Percentiles rank a stretch among this genome's conserved stretches.
These are phyloP conservation scores for Oenanthe sinensis DNA, from an alignment of 129 eudicot species.

Conservation along the genomic window DNA sequence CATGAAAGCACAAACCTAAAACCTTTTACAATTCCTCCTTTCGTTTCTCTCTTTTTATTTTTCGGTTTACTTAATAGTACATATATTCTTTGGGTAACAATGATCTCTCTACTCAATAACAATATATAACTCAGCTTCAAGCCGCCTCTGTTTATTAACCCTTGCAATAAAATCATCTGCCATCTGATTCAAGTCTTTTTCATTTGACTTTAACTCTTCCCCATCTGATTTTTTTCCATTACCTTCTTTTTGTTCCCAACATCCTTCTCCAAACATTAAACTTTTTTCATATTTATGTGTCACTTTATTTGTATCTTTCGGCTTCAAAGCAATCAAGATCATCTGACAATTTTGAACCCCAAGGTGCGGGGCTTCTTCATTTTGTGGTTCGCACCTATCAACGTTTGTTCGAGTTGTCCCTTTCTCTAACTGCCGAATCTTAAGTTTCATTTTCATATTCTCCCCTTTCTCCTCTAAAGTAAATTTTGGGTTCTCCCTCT, in stretches of 20 bases:
- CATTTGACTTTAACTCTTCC: slow-evolving; percentile 20
- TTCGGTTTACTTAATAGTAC: neutral
- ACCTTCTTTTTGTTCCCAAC: slow-evolving; percentile 15
- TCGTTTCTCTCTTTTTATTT: neutral
- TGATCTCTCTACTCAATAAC: neutral
- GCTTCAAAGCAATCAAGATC: neutral
- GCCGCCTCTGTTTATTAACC: slow-evolving; percentile 44
- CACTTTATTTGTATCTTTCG: neutral
- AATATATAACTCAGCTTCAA: slow-evolving; percentile 28
- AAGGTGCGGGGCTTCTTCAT: neutral
- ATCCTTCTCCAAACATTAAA: neutral
- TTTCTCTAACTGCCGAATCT: neutral
- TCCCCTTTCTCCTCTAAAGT: neutral
- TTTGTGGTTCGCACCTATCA: neutral
- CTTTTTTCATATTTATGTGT: neutral
- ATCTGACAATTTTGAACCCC: neutral
- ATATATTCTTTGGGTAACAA: neutral
- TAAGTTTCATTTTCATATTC: neutral
- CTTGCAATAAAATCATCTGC: slow-evolving; percentile 63
- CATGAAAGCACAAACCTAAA: neutral
- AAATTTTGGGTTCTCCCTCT: neutral
- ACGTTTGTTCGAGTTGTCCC: neutral
- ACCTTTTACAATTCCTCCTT: neutral
- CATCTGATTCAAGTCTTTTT: slow-evolving; percentile 42
- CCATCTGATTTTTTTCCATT: slow-evolving; percentile 9